Evolutionary conservation across 306 rosid genomes (phyloP).

Genomic region (Coriaria nepalensis): DNA sequence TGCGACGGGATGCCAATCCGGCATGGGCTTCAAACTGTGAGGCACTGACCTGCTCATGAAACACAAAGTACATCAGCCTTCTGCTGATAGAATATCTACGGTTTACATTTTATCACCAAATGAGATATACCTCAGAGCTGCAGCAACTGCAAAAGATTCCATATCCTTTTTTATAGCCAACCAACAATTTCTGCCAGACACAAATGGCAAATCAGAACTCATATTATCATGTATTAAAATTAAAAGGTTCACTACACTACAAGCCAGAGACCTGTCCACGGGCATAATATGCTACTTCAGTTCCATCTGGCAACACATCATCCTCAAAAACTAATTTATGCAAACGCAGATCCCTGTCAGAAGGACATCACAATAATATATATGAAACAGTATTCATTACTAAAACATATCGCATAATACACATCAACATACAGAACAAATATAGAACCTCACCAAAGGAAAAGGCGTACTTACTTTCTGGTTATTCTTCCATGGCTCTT

Average conservation of each 20-base stretch:
- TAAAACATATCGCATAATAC: not conserved
- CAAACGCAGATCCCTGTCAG: constrained; percentile 65
- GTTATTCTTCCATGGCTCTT: constrained; percentile 79
- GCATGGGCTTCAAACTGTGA: constrained; percentile 96
- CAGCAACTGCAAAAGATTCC: constrained; percentile 75
- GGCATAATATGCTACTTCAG: constrained; percentile 65
- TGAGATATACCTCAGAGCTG: constrained; percentile 42
- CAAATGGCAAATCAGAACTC: constrained; percentile 18
- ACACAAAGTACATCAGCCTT: constrained; percentile 9
- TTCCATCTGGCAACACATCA: constrained; percentile 67
- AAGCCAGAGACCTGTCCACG: constrained; percentile 48
- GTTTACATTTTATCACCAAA: constrained; percentile 5
- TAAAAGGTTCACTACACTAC: not conserved
- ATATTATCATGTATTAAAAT: not conserved
- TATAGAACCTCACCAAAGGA: constrained; percentile 5
- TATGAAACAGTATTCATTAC: not conserved
- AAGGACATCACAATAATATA: constrained; percentile 2
- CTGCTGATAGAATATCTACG: not conserved
- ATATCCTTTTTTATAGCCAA: constrained; percentile 63
- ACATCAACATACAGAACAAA: not conserved
- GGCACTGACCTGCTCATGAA: constrained; percentile 60
- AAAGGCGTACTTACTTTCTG: constrained; percentile 44
- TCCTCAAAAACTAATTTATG: constrained; percentile 85
- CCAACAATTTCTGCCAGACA: constrained; percentile 47
- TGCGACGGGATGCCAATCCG: constrained; percentile 85